phyloP scores from a whole-genome alignment of 805 yeast species.

The Candida berthetii region DNA sequence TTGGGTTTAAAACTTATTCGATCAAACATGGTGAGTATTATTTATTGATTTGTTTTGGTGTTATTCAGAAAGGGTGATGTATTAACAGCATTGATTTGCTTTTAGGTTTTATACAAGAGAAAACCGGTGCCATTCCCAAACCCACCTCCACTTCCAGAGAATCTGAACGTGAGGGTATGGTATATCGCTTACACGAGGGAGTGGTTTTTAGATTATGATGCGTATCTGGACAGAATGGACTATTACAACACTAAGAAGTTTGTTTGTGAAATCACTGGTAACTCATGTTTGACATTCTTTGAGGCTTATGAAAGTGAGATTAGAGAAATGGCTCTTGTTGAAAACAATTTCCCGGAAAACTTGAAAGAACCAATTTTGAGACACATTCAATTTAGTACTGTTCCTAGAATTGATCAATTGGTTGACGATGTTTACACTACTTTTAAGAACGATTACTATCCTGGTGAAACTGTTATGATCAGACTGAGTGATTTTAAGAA shows the following conservation, averaged over 20 bases:
- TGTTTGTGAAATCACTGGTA: slow-evolving; percentile 94
- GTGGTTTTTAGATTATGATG: slow-evolving; percentile 77
- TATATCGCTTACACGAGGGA: slow-evolving; percentile 80
- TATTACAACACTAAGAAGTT: slow-evolving; percentile 72
- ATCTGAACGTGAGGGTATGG: slow-evolving; percentile 65
- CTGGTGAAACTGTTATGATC: slow-evolving; percentile 80
- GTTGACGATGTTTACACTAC: slow-evolving; percentile 80
- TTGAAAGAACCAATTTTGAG: slow-evolving; percentile 89
- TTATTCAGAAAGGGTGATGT: too few species aligned
- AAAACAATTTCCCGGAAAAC: slow-evolving; percentile 82
- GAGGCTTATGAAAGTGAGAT: slow-evolving; percentile 82
- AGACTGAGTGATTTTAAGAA: slow-evolving; percentile 25
- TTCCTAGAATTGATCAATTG: slow-evolving; percentile 75
- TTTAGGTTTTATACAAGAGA: slow-evolving; percentile 75
- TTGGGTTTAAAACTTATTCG: too few species aligned
- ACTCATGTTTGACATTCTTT: slow-evolving; percentile 83
- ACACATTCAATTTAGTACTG: slow-evolving; percentile 73
- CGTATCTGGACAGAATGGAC: slow-evolving; percentile 65
- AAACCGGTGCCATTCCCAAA: slow-evolving; percentile 58
- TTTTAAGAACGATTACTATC: slow-evolving; percentile 81
- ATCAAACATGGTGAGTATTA: too few species aligned
- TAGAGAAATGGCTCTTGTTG: slow-evolving; percentile 57
- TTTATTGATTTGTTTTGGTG: too few species aligned
- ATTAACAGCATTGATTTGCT: too few species aligned
- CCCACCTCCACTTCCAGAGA: slow-evolving; percentile 51